A percentile compares a stretch with the other conserved stretches of the same genome.
Conservation (phyloP, 768 basidiomycete genomes). For the Rhizopogon vulgaris region DNA sequence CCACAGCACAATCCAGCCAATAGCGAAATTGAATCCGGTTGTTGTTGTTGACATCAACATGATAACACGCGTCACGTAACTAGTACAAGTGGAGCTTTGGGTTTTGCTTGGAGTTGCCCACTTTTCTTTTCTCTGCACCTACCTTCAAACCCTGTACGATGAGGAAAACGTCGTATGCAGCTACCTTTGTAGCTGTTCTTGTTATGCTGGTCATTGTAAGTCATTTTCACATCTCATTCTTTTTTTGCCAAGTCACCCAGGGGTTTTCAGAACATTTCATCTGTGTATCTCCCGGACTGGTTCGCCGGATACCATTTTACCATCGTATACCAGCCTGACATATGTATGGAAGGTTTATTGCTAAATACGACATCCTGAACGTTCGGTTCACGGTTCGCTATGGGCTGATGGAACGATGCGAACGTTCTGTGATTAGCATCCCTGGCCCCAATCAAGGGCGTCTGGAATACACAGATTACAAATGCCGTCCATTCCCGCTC, state of each 20-base stretch:
- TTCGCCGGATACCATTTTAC: conserved; percentile 27
- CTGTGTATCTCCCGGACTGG: conserved; percentile 59
- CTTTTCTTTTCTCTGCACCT: neutral
- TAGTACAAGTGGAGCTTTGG: too few relatives aligned
- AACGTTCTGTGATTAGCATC: conserved; percentile 41
- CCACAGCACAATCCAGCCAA: too few relatives aligned
- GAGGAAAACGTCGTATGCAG: conserved; percentile 65
- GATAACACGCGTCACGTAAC: too few relatives aligned
- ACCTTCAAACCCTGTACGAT: conserved; percentile 26
- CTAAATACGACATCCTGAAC: conserved; percentile 37
- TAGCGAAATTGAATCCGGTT: neutral
- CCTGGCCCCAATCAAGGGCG: conserved; percentile 41
- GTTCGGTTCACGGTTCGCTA: conserved; percentile 47
- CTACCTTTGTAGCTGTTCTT: conserved; percentile 54
- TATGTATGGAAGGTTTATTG: conserved; percentile 33
- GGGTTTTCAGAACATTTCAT: conserved; percentile 46
- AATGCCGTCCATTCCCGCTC: conserved; percentile 63
- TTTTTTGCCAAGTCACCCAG: neutral
- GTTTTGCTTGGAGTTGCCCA: neutral
- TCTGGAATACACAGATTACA: conserved; percentile 46
- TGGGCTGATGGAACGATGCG: conserved; percentile 55
- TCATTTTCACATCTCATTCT: neutral
- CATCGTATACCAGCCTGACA: conserved; percentile 15
- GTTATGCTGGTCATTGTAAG: conserved; percentile 48
- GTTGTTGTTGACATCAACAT: too few relatives aligned